Base-by-base conservation (phyloP, 106 monocot species). In the Allium fistulosum region DNA sequence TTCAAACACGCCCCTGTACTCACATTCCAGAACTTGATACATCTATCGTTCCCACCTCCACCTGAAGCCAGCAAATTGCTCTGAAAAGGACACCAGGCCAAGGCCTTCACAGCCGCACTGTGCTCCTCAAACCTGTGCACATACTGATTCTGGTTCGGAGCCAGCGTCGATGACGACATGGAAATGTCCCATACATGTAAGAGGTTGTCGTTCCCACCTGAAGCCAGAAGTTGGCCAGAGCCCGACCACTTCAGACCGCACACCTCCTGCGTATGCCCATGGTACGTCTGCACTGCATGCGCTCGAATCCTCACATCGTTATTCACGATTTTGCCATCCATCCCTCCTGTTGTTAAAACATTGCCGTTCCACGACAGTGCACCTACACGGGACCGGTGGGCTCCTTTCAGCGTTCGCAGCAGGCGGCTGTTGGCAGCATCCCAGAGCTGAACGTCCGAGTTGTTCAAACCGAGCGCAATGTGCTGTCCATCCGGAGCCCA, bases 61-160 rank as follows among this genome's bases (percentile, higher is more conserved):
- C 79, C 83, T 5, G 83, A 80, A 9, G 80, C 87, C 11, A 87
- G 80, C 58, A 87, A 49, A 59, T 87, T 83, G 61, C 77, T 78
- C 72, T 87, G 83, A 58, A 80, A 87, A 2, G 87, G 87, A 58
- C 83, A 87, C 87, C 87, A 87, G 5, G 87, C 83, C 2, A 87
- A 78, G 16, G 87, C 83, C 72, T 87, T 87, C 8, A 83, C 87
- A 0, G 80, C 83, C 11, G 83, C 80, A 51, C 57, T 83, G 80
- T 87, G 83, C 10, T 68, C 73, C 22, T 61, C 72, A 18, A 83
- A 72, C 14, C 79, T 60, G 37, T 80, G 82, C 0, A 80, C 55
- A 69, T 76, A 83, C 52, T 71, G 75, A 53, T 76, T 83, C 46
- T 68, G 75, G 17, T 57, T 68, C 13, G 72, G 28, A 0, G 51